phyloP scores from a whole-genome alignment of 2,329 filamentous ascomycete species.

The Chalaropsis thielavioides region DNA sequence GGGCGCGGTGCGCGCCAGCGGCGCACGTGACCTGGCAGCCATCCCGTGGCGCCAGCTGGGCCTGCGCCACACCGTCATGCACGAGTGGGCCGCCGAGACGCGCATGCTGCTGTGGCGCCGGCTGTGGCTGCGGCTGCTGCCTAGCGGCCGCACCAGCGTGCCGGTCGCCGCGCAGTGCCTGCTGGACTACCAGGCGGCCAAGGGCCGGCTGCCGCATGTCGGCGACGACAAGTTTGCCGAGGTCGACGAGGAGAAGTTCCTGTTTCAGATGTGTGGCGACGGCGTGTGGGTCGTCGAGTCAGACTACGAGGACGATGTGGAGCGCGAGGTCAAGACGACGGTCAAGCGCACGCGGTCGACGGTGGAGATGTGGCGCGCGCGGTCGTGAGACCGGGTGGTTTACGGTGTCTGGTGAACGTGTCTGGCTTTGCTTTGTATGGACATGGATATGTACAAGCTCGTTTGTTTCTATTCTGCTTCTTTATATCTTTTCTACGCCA shows the following conservation, averaged over 20 bases:
- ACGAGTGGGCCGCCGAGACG: constrained; percentile 5
- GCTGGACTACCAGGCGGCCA: constrained; percentile 13
- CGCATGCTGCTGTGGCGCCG: constrained; percentile 15
- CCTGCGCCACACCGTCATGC: constrained; percentile 5
- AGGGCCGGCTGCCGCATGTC: constrained; percentile 10
- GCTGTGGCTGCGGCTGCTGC: constrained; percentile 8
- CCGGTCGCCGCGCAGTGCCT: constrained; percentile 11
- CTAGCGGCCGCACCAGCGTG: constrained; percentile 8
- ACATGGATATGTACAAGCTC: not conserved
- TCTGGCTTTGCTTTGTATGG: not conserved
- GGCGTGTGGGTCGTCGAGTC: constrained; percentile 14
- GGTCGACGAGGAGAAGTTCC: constrained; percentile 12
- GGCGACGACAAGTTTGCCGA: constrained; percentile 9
- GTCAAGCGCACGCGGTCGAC: not conserved
- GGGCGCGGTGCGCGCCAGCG: constrained; percentile 8
- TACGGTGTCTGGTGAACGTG: not conserved
- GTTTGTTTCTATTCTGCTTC: not conserved
- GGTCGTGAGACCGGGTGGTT: not conserved
- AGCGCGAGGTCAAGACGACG: not conserved
- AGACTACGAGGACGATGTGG: constrained; percentile 6
- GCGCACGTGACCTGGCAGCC: constrained; percentile 1
- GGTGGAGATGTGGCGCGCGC: not conserved
- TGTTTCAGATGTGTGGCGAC: constrained; percentile 9
- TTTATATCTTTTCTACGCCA: not conserved
- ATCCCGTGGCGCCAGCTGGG: constrained; percentile 11